These are phyloP conservation scores for Sporothrix globosa DNA, from an alignment of 2,329 filamentous ascomycete genomes.

Conservation along the genomic window DNA sequence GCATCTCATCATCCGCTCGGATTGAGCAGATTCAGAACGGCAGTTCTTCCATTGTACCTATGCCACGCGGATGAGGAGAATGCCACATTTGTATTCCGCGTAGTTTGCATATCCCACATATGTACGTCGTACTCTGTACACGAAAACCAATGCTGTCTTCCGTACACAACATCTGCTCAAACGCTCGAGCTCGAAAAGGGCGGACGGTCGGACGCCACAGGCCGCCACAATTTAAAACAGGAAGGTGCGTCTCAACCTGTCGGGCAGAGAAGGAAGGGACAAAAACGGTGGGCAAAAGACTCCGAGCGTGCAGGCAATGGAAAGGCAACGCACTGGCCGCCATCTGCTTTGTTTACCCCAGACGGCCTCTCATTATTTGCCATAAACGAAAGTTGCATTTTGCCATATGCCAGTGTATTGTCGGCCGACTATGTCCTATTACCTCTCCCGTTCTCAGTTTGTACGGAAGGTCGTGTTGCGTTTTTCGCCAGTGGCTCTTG, in stretches of 20 bases:
- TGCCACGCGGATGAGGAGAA: too few relatives aligned
- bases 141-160: conserved; percentile 2
- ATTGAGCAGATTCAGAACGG: neutral
- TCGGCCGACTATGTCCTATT: too few relatives aligned
- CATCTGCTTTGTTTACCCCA: neutral
- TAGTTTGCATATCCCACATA: too few relatives aligned
- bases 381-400: conserved; percentile 8
- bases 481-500: neutral
- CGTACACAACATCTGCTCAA: conserved; percentile 5
- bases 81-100: too few relatives aligned
- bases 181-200: neutral
- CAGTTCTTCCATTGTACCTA: neutral
- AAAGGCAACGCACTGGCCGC: conserved; percentile 27
- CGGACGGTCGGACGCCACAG: conserved; percentile 6
- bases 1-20: neutral
- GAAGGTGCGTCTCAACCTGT: conserved; percentile 1
- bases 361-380: neutral
- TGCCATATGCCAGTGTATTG: conserved; percentile 4
- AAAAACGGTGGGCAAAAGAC: too few relatives aligned
- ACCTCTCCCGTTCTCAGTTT: neutral
- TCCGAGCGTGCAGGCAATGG: neutral
- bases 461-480: conserved; percentile 2
- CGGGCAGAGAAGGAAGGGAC: neutral
- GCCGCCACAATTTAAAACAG: neutral
- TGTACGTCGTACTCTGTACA: too few relatives aligned